Evolutionary conservation across 2,329 filamentous ascomycete genomes (phyloP), one percentile per base, ranked within the genome.

Genomic region (Colletotrichum tamarilloi): DNA sequence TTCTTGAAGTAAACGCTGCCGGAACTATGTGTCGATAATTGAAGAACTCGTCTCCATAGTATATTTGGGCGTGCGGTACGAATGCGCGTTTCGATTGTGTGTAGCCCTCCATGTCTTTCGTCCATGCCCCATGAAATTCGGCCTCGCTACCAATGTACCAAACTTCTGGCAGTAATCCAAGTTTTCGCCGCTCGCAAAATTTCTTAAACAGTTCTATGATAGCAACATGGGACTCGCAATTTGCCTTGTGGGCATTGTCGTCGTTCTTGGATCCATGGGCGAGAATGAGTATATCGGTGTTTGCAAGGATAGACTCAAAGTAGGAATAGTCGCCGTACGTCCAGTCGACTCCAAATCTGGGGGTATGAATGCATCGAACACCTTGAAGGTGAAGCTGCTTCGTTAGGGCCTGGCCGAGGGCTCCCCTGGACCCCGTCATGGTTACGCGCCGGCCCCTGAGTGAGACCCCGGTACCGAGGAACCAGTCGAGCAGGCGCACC

Each of bases 141-240:
- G 76, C 76, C 49, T 76, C 75, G 62, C 73, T 75, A 55, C 76
- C 76, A 9, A 77, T 46, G 30, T 76, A 77, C 76, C 74, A 77
- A 7, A 77, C 72, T 57, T 77, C 76, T 2, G 76, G 75, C 4
- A 72, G 35, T 16, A 42, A 42, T 16, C 35, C 35, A 42, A 42
- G 35, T 42, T 42, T 42, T 42, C 35, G 35, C 5, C 35, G 5
- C 14, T 42, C 35, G 35, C 35, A 42, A 42, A 42, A 42, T 42
- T 42, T 16, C 35, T 42, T 42, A 14, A 42, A 42, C 2, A 42
- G 12, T 14, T 42, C 35, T 42, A 42, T 42, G 5, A 42, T 42
- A 16, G 14, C 12, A 0, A 42, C 14, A 16, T 14, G 35, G 35
- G 35, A 42, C 35, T 42, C 6, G 35, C 35, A 42, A 6, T 42